Evolutionary conservation across 148 eudicot species (phyloP), one percentile per base, ranked within the genome.

Genomic region (Arbutus unedo): DNA sequence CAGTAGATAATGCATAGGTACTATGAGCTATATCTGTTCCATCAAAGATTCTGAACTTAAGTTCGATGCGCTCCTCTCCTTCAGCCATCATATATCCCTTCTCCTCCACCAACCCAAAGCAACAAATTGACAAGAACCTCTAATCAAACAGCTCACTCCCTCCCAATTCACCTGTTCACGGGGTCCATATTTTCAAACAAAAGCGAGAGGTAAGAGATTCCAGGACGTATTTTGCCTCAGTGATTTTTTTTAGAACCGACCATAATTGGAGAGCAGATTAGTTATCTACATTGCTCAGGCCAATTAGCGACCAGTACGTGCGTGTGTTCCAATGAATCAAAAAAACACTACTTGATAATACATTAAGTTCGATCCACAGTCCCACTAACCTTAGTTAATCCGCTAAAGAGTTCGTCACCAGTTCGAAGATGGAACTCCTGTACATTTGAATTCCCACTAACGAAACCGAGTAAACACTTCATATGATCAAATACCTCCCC

Each of bases 21-120:
- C 88, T 83, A 85, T 86, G 92, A 79, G 87, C 86, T 81, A 90
- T 88, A 85, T 88, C 90, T 56, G 92, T 88, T 75, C 92, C 92
- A 67, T 90, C 92, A 77, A 66, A 88, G 70, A 90, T 90, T 80
- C 90, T 83, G 83, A 88, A 90, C 77, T 88, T 90, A 68, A 90
- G 89, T 80, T 90, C 92, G 43, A 90, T 79, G 3, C 8, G 51
- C 72, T 86, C 89, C 55, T 85, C 88, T 85, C 78, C 88, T 83
- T 88, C 89, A 80, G 88, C 90, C 92, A 90, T 88, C 31, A 51
- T 82, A 57, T 82, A 84, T 43, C 81, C 72, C 45, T 67, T 21
- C 79, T 56, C 79, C 43, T 66, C 54, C 23, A 10, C 62, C 55
- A 53, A 67, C 48, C 25, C 55, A 18, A 82, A 72, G 71, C 41